Percentiles rank a stretch among this genome's conserved stretches.
phyloP scores from a whole-genome alignment of 768 basidiomycete species.

The Mycena belliarum region DNA sequence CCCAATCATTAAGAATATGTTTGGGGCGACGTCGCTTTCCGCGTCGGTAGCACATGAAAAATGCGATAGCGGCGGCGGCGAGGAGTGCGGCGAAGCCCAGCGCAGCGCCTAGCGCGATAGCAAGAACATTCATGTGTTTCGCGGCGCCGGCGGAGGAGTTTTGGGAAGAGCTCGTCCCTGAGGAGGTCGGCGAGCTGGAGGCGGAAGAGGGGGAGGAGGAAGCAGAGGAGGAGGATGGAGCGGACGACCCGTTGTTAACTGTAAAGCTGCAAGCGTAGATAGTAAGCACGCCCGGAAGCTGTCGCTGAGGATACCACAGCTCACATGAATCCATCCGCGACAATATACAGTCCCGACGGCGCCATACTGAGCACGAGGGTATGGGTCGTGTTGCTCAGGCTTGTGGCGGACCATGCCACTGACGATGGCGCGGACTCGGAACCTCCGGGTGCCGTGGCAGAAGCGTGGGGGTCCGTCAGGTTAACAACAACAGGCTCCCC shows the following conservation, averaged over 20 bases:
- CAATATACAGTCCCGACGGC: not conserved
- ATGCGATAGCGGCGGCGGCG: slow-evolving; percentile 9
- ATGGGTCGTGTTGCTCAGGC: slow-evolving; percentile 7
- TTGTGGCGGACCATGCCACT: slow-evolving; percentile 5
- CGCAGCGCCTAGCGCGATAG: slow-evolving; percentile 4
- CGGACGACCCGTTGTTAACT: not conserved
- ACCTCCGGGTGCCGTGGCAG: not conserved
- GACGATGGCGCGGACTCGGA: slow-evolving; percentile 8
- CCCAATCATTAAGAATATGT: slow-evolving; percentile 9
- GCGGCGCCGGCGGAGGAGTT: not conserved
- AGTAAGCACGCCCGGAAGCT: no score
- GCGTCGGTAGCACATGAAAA: slow-evolving; percentile 18
- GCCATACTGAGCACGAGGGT: slow-evolving; percentile 1
- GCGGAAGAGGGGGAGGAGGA: not conserved
- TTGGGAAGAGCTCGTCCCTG: not conserved
- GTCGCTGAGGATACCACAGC: not conserved
- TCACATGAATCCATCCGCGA: slow-evolving; percentile 19
- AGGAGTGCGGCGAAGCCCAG: slow-evolving; percentile 4
- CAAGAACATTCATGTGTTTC: not conserved
- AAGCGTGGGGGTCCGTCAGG: slow-evolving; percentile 24
- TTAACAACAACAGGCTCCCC: slow-evolving; percentile 35
- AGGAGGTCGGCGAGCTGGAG: not conserved
- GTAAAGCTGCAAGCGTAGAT: slow-evolving; percentile 2
- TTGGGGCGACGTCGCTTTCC: not conserved
- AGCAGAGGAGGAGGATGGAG: not conserved